Base-by-base conservation (phyloP, 495 filamentous ascomycete species). In the Pseudevernia furfuracea region DNA sequence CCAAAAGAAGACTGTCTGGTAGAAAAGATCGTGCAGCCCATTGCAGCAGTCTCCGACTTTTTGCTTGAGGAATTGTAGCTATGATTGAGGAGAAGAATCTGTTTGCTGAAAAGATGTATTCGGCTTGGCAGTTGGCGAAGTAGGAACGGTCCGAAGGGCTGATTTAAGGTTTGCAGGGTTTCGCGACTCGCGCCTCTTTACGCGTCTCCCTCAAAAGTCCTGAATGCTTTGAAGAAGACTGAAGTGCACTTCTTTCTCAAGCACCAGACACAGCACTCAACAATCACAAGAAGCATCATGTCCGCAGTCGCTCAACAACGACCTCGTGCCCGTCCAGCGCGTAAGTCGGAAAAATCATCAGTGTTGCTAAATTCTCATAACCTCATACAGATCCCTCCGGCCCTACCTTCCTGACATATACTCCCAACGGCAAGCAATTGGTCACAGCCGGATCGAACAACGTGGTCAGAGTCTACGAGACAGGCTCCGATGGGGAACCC, bases 381-480 rank as follows among this genome's bases (percentile, higher is more conserved):
- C 5, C 9, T 57, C 37, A 36, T 25, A 49, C 67, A 89, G 87
- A 90, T 74, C 83, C 85, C n/a, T 81, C 84, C 19, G 87, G 87
- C 23, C 80, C 81, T 53, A 89, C 87, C 1, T 83, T 81, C 59
- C 71, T 89, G 21, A 74, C 83, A 60, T 89, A 90, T 72, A 88
- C 87, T 10, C 87, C 87, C 3, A 79, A 90, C 67, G 87, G 88
- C 23, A 82, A 78, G 71, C 81, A 82, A 59, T 75, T 90, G 17
- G 81, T 97, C 65, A 98, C 94, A 17, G 91, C 87, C 60, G 94
- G 94, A 43, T 87, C 89, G 41, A 96, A 97, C 75, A 90, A 92
- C 70, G 87, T 88, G 23, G 89, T 96, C 69, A 88, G 94, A 37
- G 84, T 97, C 58, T 98, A 93, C 79, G 88, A 87, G 58, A 92